Evolutionary conservation across 116 monocot genomes (phyloP).

Genomic region (Thalassia testudinum): DNA sequence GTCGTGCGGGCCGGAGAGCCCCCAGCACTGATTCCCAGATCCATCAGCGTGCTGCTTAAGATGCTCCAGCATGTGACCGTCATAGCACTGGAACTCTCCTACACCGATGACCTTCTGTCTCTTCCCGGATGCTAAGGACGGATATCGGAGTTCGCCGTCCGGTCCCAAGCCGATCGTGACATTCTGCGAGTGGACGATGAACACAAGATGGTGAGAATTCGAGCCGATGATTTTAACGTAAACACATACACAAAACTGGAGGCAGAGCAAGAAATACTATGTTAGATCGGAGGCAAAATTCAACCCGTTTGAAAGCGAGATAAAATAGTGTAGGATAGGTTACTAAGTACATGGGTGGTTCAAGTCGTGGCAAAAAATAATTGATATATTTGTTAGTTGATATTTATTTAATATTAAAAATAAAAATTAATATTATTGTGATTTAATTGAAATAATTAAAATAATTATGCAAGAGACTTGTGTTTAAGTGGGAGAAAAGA

Average conservation of each 20-base stretch:
- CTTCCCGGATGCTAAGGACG: constrained; percentile 17
- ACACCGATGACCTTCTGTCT: constrained; percentile 12
- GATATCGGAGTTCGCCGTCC: constrained; percentile 63
- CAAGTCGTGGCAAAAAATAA: too few relatives aligned
- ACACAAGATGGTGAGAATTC: background rate
- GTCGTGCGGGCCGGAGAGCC: constrained; percentile 56
- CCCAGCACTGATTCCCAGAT: constrained; percentile 17
- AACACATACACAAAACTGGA: background rate
- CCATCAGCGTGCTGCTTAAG: constrained; percentile 13
- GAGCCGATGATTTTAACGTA: background rate
- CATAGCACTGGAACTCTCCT: constrained; percentile 54
- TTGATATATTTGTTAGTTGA: too few relatives aligned
- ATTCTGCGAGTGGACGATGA: constrained; percentile 18
- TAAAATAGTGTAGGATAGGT: too few relatives aligned
- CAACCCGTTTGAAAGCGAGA: too few relatives aligned
- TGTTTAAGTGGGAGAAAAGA: background rate
- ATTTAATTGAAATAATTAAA: background rate
- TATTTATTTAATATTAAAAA: too few relatives aligned
- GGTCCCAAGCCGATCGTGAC: constrained; percentile 56
- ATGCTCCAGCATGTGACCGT: constrained; percentile 11
- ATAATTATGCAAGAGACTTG: background rate
- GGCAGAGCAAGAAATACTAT: too few relatives aligned
- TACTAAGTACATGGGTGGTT: too few relatives aligned
- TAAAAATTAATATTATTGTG: too few relatives aligned
- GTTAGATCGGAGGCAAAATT: too few relatives aligned